Evolutionary conservation across 1,139 yeast species (phyloP), one percentile per base, ranked within the genome.

Genomic region (Debaryomycetaceae sp.): DNA sequence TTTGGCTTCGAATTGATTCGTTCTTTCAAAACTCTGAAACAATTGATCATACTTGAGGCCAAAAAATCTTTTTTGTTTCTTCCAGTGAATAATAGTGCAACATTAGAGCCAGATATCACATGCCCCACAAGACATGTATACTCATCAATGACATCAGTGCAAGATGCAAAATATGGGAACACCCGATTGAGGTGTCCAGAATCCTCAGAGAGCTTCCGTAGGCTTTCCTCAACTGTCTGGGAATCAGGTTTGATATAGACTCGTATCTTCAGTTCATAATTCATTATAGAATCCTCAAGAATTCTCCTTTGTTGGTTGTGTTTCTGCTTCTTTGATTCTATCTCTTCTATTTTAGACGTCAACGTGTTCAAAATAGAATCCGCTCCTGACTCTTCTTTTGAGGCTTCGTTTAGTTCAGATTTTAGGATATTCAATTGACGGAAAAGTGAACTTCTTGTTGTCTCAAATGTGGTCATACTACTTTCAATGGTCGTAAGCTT

Each of bases 211-310:
- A n/a, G 8, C 8, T 35, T 20, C 37, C 9, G 37, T 17, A 35
- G 8, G n/a, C n/a, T 35, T 35, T 35, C 37, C 23, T n/a, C 37
- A 3, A 35, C 37, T 35, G 8, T 3, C n/a, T 17, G 31, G 11
- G 31, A 27, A 11, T 27, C 31, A 11, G 34, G 13, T 17, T 59
- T 57, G 0, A 63, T 49, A 47, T 69, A 72, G 0, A 69, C 69
- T 37, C 80, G 54, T 11, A 62, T 44, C 40, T 63, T 68, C 0
- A 73, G 73, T 43, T 68, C 65, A 40, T 72, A 58, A 39, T 78
- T 76, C 65, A 78, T 74, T 6, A 81, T 80, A 2, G 81, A 69
- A 51, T 79, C 76, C 54, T 80, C 82, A 36, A 81, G 60, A 6
- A 69, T 66, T 47, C 76, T 63, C 49, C 76, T 49, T 44, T 66